Conservation (phyloP, 78 protist species). For the Neovahlkampfia damariscottae region DNA sequence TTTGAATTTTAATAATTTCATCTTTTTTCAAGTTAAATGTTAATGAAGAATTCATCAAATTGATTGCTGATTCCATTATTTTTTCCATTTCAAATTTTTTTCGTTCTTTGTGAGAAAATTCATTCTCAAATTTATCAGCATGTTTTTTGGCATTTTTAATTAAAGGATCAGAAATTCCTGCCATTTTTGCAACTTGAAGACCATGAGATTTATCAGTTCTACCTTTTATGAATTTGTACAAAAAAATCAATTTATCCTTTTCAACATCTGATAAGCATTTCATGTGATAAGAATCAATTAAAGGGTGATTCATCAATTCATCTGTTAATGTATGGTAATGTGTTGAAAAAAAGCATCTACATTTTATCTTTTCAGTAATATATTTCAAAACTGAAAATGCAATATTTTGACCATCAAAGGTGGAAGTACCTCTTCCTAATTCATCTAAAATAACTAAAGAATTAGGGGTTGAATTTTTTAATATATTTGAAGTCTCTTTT, state of each 20-base stretch:
- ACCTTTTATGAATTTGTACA: slow-evolving; percentile 71
- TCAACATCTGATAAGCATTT: neutral
- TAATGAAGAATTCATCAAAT: too few species aligned
- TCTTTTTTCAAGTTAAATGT: too few species aligned
- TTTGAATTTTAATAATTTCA: too few species aligned
- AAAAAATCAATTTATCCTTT: slow-evolving; percentile 63
- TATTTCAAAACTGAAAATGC: slow-evolving; percentile 60
- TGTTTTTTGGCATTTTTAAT: neutral
- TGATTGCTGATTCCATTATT: too few species aligned
- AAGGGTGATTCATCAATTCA: slow-evolving; percentile 23
- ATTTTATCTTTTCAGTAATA: slow-evolving; percentile 17
- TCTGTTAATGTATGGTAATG: slow-evolving; percentile 86
- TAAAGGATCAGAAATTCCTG: slow-evolving; percentile 37
- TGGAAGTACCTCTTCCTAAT: slow-evolving; percentile 87
- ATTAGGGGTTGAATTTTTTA: slow-evolving; percentile 58
- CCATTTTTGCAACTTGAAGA: slow-evolving; percentile 82
- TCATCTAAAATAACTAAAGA: slow-evolving; percentile 94
- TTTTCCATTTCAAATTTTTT: too few species aligned
- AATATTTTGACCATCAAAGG: slow-evolving; percentile 83
- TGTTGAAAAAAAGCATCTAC: slow-evolving; percentile 86
- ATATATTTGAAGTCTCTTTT: slow-evolving; percentile 58
- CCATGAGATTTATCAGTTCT: slow-evolving; percentile 72
- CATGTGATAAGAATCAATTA: slow-evolving; percentile 8
- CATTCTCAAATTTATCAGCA: neutral
- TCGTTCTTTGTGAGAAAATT: too few species aligned